Conservation (phyloP, 192 early-diverging fungal genomes). For the Phlyctochytrium bullatum region DNA sequence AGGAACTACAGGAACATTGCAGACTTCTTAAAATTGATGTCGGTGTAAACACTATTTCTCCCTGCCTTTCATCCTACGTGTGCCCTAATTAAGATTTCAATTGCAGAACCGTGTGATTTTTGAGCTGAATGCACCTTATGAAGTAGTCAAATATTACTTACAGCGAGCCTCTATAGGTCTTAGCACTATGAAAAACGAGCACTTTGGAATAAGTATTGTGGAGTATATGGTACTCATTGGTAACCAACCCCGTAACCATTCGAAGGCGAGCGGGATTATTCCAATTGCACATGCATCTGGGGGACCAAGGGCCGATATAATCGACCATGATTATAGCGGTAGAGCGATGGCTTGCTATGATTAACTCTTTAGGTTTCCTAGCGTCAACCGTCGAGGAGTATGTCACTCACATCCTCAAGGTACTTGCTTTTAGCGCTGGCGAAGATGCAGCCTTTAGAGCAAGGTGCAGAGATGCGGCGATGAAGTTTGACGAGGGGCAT, state of each 20-base stretch:
- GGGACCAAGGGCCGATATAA: constrained; percentile 85
- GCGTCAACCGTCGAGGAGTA: background rate
- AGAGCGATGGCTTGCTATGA: constrained; percentile 6
- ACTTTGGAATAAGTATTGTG: constrained; percentile 97
- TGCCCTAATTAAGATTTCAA: background rate
- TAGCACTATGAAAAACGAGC: constrained; percentile 97
- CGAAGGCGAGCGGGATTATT: constrained; percentile 77
- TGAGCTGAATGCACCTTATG: constrained; percentile 78
- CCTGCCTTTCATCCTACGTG: background rate
- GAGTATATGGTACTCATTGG: constrained; percentile 85
- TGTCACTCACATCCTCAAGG: too few relatives aligned
- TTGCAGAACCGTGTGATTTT: constrained; percentile 70
- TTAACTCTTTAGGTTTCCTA: background rate
- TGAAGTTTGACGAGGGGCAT: too few relatives aligned
- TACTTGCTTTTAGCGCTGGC: too few relatives aligned
- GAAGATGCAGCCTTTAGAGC: too few relatives aligned
- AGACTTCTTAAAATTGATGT: constrained; percentile 57
- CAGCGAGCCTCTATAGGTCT: constrained; percentile 70
- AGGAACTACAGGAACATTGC: constrained; percentile 50
- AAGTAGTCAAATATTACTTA: constrained; percentile 62
- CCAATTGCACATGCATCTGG: constrained; percentile 80
- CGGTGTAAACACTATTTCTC: constrained; percentile 3
- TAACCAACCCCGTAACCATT: background rate
- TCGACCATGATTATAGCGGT: constrained; percentile 24
- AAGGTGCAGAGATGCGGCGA: too few relatives aligned